A percentile compares a stretch with the other conserved stretches of the same genome.
These are phyloP conservation scores for Syzygium jambos DNA, from an alignment of 345 rosid species.

Conservation along the genomic window DNA sequence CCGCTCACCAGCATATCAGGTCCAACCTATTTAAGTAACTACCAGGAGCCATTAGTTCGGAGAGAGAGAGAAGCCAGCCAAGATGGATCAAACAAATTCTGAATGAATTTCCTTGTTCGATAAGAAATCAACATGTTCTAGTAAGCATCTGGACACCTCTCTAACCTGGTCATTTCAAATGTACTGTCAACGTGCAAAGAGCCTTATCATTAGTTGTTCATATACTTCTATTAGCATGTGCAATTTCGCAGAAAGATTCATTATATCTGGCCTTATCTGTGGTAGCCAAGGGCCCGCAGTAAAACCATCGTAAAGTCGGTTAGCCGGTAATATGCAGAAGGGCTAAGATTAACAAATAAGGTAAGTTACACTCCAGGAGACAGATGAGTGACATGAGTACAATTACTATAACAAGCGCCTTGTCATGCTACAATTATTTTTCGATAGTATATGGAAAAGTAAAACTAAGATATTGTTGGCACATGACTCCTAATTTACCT, in stretches of 20 bases:
- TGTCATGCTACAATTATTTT: not conserved
- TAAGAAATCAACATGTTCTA: not conserved
- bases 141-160: not conserved
- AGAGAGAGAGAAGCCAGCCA: not conserved
- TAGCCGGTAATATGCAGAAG: not conserved
- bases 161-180: not conserved
- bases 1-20: constrained; percentile 93
- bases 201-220: not conserved
- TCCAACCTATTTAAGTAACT: constrained; percentile 48
- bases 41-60: not conserved
- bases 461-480: not conserved
- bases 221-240: not conserved
- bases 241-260: not conserved
- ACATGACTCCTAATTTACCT: constrained; percentile 29
- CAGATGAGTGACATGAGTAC: not conserved
- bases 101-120: not conserved
- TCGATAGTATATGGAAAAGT: not conserved
- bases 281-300: not conserved
- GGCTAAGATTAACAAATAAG: too few relatives aligned
- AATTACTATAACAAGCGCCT: not conserved
- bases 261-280: not conserved
- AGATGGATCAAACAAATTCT: not conserved
- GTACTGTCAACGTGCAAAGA: not conserved
- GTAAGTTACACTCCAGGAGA: not conserved
- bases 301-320: not conserved